Percentiles rank a stretch among this genome's conserved stretches.
phyloP scores from a whole-genome alignment of 805 yeast species.

The Candida namnaoensis region DNA sequence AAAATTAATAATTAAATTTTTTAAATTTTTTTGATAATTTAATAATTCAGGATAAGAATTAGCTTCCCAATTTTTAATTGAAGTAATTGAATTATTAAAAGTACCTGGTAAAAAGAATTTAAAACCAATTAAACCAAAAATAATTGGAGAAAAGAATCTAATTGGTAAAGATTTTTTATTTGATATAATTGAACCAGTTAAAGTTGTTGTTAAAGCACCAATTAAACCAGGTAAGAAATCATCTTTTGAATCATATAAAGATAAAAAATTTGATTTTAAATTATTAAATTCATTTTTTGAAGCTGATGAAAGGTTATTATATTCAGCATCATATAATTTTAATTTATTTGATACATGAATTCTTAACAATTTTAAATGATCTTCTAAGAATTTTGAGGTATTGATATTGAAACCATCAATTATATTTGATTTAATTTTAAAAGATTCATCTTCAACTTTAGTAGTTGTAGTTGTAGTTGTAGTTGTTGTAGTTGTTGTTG shows the following conservation, averaged over 20 bases:
- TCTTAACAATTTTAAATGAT: constrained; percentile 10
- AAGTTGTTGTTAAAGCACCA: constrained; percentile 44
- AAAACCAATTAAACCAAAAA: constrained; percentile 39
- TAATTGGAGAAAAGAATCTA: constrained; percentile 42
- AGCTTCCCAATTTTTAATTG: constrained; percentile 21
- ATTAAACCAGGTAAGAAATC: constrained; percentile 40
- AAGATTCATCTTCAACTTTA: background rate
- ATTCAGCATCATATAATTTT: constrained; percentile 14
- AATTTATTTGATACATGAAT: constrained; percentile 7
- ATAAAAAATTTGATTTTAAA: constrained; percentile 6
- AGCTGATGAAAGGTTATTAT: constrained; percentile 15
- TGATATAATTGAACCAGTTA: constrained; percentile 48
- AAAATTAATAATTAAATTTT: constrained; percentile 8
- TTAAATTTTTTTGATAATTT: constrained; percentile 15
- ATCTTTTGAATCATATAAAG: constrained; percentile 18
- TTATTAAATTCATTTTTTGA: constrained; percentile 14
- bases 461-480: constrained; percentile 1
- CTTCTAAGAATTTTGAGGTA: constrained; percentile 14
- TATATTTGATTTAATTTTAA: constrained; percentile 1
- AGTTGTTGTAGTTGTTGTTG: constrained; percentile 1
- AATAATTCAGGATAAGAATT: constrained; percentile 29
- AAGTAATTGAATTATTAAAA: constrained; percentile 22
- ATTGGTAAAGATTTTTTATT: constrained; percentile 37
- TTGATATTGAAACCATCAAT: constrained; percentile 18
- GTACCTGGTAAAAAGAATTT: constrained; percentile 42